These are phyloP conservation scores for Cicer chorassanicum DNA, from an alignment of 306 rosid species.

Conservation along the genomic window DNA sequence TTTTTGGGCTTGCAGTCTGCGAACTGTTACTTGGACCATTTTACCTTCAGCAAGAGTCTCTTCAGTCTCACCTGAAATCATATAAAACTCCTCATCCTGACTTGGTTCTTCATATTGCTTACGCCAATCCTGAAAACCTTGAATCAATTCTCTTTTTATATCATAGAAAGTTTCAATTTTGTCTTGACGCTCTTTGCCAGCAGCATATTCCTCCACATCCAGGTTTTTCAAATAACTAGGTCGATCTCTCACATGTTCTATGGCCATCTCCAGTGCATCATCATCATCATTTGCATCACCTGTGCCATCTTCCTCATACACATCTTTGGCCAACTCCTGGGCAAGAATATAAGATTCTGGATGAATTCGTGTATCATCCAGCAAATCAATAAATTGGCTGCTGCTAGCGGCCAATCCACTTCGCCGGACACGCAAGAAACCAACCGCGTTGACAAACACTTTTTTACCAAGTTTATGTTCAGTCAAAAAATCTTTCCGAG, in stretches of 20 bases:
- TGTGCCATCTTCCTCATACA: conserved; percentile 73
- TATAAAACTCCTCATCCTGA: conserved; percentile 92
- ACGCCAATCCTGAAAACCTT: conserved; percentile 98
- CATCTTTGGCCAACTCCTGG: conserved; percentile 95
- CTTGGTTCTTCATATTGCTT: conserved; percentile 95
- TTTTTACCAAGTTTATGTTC: conserved; percentile 83
- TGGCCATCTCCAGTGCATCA: conserved; percentile 95
- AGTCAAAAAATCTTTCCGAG: conserved; percentile 86
- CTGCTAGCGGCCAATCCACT: conserved; percentile 93
- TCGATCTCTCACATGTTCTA: conserved; percentile 91
- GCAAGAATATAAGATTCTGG: conserved; percentile 94
- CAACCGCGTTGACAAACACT: conserved; percentile 94
- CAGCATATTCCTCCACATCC: conserved; percentile 80
- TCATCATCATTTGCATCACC: conserved; percentile 87
- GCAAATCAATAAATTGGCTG: conserved; percentile 88
- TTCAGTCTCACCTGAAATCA: conserved; percentile 97
- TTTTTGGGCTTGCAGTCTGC: conserved; percentile 79
- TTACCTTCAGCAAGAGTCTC: conserved; percentile 94
- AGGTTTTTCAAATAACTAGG: conserved; percentile 80
- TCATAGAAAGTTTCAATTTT: conserved; percentile 81
- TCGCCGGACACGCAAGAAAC: conserved; percentile 92
- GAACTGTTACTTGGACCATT: conserved; percentile 89
- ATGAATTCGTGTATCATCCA: conserved; percentile 98
- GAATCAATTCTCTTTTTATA: conserved; percentile 86
- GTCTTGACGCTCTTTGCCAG: conserved; percentile 59